Percentiles rank a stretch among this genome's conserved stretches.
Conservation (phyloP, 2,329 filamentous ascomycete species). For the Pezicula radicicola region DNA sequence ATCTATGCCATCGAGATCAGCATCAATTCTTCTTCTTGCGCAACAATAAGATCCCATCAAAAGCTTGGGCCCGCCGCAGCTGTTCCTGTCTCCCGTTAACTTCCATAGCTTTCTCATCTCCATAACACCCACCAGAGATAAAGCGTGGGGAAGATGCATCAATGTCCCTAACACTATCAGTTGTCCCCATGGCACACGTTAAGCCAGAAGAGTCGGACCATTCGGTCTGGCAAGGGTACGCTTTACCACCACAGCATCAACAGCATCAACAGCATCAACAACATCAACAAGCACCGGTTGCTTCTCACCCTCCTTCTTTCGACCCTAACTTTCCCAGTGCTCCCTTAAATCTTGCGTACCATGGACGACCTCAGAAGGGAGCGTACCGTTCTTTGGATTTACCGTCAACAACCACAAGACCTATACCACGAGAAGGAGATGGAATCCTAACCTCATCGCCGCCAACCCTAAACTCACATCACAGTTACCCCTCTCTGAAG, state of each 20-base stretch:
- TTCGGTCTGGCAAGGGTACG: slow-evolving; percentile 29
- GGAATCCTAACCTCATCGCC: slow-evolving; percentile 23
- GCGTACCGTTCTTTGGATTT: slow-evolving; percentile 28
- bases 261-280: not conserved
- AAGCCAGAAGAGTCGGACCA: slow-evolving; percentile 29
- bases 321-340: slow-evolving; percentile 21
- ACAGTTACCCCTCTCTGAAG: slow-evolving; percentile 30
- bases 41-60: slow-evolving; percentile 2
- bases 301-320: slow-evolving; percentile 20
- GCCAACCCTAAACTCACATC: slow-evolving; percentile 23
- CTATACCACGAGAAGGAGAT: slow-evolving; percentile 16
- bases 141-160: slow-evolving; percentile 18
- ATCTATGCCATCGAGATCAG: slow-evolving; percentile 19
- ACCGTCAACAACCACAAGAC: slow-evolving; percentile 19
- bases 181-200: slow-evolving; percentile 27
- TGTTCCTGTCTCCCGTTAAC: not conserved
- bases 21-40: slow-evolving; percentile 14
- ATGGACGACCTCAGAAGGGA: slow-evolving; percentile 22
- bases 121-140: slow-evolving; percentile 10
- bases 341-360: slow-evolving; percentile 19
- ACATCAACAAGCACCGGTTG: not conserved
- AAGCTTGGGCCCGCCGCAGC: not conserved
- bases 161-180: slow-evolving; percentile 28
- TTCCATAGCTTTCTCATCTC: not conserved
- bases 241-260: slow-evolving; percentile 18